These are phyloP conservation scores for Herpotrichia juniperi DNA, from an alignment of 2,329 filamentous ascomycete species.

Conservation along the genomic window DNA sequence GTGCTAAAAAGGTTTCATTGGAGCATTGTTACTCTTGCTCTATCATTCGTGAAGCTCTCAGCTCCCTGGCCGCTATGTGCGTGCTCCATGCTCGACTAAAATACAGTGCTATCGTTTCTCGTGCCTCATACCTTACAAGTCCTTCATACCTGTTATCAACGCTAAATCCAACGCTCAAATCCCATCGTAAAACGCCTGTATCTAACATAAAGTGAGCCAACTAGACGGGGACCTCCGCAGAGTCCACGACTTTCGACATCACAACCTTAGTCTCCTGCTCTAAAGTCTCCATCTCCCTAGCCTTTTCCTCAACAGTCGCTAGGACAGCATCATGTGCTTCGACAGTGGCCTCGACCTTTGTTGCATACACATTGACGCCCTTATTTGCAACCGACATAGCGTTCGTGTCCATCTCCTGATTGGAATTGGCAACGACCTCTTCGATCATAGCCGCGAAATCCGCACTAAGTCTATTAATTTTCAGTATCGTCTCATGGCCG, in stretches of 20 bases:
- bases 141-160: too few relatives aligned
- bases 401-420: neutral
- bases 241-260: neutral
- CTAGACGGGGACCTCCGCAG: neutral
- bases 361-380: neutral
- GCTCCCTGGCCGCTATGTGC: neutral
- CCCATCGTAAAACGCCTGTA: neutral
- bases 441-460: conserved; percentile 47
- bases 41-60: neutral
- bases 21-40: neutral
- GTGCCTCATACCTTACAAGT: neutral
- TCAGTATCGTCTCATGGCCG: conserved; percentile 13
- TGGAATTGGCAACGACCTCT: conserved; percentile 31
- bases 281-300: neutral
- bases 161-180: neutral
- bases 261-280: neutral
- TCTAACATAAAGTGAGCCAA: neutral
- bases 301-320: neutral
- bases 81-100: neutral
- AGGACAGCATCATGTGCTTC: too few relatives aligned
- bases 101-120: neutral
- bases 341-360: neutral
- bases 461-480: conserved; percentile 37
- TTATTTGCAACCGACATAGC: neutral
- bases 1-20: too few relatives aligned